Conservation (phyloP, 371 early-diverging fungal species). For the Catenaria anguillulae region DNA sequence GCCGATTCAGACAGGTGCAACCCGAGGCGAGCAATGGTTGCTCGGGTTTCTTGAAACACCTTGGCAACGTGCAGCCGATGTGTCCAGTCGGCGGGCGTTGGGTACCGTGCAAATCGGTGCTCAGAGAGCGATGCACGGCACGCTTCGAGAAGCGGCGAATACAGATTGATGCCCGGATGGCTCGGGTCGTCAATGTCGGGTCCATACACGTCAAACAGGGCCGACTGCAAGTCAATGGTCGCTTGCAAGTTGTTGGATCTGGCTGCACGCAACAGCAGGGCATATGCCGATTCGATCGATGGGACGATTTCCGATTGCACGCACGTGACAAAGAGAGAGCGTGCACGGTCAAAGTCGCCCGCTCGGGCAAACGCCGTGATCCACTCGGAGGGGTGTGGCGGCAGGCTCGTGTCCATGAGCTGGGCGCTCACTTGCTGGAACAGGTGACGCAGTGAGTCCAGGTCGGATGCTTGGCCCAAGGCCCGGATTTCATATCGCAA, state of each 20-base stretch:
- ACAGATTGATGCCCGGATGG: background rate
- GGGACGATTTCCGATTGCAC: background rate
- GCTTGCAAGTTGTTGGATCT: background rate
- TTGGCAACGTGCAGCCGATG: background rate
- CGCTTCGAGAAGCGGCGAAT: background rate
- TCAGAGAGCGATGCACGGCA: background rate
- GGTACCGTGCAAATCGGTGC: background rate
- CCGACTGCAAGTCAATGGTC: background rate
- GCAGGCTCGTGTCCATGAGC: too few species aligned
- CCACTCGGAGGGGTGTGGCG: constrained; percentile 1
- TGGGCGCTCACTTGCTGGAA: too few species aligned
- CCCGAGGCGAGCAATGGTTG: background rate
- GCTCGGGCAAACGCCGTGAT: background rate
- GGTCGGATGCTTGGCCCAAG: too few species aligned
- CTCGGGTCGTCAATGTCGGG: background rate
- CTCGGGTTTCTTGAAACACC: background rate
- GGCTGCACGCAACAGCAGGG: background rate
- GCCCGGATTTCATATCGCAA: too few species aligned
- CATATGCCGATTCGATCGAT: background rate
- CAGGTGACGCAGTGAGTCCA: too few species aligned
- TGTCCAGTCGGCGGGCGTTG: background rate
- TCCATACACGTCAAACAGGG: background rate
- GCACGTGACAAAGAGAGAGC: background rate
- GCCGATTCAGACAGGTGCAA: background rate
- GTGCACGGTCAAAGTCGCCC: background rate